Evolutionary conservation across 495 filamentous ascomycete species (phyloP), one percentile per base, ranked within the genome.

Genomic region (Aspergillus homomorphus): DNA sequence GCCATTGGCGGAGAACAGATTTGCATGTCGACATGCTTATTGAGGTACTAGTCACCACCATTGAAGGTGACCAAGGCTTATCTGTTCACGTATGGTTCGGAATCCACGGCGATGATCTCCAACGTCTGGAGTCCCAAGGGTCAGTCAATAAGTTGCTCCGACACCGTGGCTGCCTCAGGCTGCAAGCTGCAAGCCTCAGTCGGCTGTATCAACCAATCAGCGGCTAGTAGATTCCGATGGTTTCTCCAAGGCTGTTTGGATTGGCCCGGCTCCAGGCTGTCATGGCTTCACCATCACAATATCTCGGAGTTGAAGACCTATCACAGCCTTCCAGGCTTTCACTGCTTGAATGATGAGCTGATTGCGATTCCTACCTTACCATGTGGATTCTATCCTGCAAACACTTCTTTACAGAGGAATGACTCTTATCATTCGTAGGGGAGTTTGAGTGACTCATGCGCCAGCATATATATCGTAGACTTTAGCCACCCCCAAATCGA

Each of bases 1-100:
- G 69, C 66, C 72, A 72, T 67, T 75, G 72, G 61, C 73, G 71
- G 45, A 63, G 45, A 38, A 73, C 59, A n/a, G 58, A 60, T 64
- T 61, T 76, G 72, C 71, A 72, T 60, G 63, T 57, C 65, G 70
- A 73, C 73, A 77, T 77, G 51, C 63, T 75, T 62, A 52, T 41
- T 53, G 53, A 58, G 8, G 24, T 38, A 30, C 26, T 26, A n/a
- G n/a, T n/a, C 10, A 44, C 30, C 16, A 53, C 45, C 12, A 26
- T 50, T 22, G 48, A 53, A 54, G 51, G 18, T 24, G 38, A 18
- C 30, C 5, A 7, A 53, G 45, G 48, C 61, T 58, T 64, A 58
- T 58, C 57, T 19, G 57, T 49, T 62, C 24, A 24, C 41, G 51
- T 46, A 19, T 46, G 28, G 51, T 54, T 51, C 48, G 24, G 46